Percentiles rank a stretch among this genome's conserved stretches.
These are phyloP conservation scores for Colletotrichum theobromicola DNA, from an alignment of 2,329 filamentous ascomycete species.

Conservation along the genomic window DNA sequence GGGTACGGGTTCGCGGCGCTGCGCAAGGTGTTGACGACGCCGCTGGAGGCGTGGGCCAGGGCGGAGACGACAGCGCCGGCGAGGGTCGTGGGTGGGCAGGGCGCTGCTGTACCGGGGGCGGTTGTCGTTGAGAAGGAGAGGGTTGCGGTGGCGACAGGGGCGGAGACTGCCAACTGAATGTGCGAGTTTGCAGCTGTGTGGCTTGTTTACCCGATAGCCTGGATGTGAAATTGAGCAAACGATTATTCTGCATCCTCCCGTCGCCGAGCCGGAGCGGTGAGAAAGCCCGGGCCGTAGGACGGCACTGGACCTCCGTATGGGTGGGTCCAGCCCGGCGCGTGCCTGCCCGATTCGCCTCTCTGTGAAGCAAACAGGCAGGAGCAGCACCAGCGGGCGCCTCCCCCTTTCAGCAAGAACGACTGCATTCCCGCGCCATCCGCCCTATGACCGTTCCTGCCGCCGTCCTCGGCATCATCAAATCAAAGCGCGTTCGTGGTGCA, in stretches of 20 bases:
- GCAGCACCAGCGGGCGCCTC: neutral
- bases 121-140: neutral
- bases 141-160: neutral
- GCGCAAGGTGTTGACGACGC: slow-evolving; percentile 9
- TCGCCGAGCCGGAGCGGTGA: neutral
- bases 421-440: neutral
- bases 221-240: neutral
- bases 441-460: neutral
- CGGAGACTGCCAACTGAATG: neutral
- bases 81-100: neutral
- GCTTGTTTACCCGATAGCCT: neutral
- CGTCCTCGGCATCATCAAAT: neutral
- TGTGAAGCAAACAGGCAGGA: slow-evolving; percentile 7
- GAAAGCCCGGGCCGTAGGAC: neutral
- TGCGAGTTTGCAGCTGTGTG: neutral
- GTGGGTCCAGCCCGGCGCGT: neutral
- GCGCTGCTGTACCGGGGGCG: neutral
- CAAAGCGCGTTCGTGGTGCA: slow-evolving; percentile 17
- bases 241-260: neutral
- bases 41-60: slow-evolving; percentile 1
- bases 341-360: neutral
- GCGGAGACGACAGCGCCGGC: neutral
- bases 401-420: neutral
- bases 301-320: neutral
- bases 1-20: slow-evolving; percentile 5